Evolutionary conservation across 371 early-diverging fungal species (phyloP).

Genomic region (Cokeromyces recurvatus): DNA sequence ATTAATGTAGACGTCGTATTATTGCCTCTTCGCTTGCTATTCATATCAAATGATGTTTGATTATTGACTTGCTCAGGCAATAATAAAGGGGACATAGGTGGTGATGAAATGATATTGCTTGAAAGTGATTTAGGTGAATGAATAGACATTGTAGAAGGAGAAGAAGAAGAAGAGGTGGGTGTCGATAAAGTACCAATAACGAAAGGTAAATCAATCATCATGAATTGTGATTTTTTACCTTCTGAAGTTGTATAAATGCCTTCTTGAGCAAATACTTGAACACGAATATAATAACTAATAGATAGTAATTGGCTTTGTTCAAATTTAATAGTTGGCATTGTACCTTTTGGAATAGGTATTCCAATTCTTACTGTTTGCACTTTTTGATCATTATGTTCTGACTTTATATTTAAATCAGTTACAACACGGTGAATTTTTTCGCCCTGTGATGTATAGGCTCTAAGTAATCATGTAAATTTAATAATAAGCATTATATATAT

Average conservation of each 20-base stretch:
- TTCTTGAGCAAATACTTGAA: constrained; percentile 15
- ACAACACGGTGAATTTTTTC: constrained; percentile 14
- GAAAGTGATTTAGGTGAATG: background rate
- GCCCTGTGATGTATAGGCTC: constrained; percentile 10
- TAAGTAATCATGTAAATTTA: background rate
- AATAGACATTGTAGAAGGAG: background rate
- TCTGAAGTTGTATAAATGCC: constrained; percentile 11
- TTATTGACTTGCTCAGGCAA: too few relatives aligned
- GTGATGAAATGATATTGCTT: too few relatives aligned
- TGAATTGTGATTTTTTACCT: constrained; percentile 7
- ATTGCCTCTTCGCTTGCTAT: too few relatives aligned
- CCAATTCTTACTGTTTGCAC: constrained; percentile 8
- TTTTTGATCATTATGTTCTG: constrained; percentile 1
- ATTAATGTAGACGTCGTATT: too few relatives aligned
- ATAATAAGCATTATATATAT: background rate
- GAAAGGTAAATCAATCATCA: constrained; percentile 19
- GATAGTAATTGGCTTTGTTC: constrained; percentile 17
- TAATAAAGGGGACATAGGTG: too few relatives aligned
- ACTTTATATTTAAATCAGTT: constrained; percentile 11
- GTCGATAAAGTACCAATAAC: constrained; percentile 9
- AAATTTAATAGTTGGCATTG: constrained; percentile 14
- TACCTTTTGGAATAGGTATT: constrained; percentile 15
- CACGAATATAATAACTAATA: constrained; percentile 15
- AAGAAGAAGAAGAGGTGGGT: background rate
- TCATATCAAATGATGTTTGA: too few relatives aligned